Conservation (phyloP, 345 rosid species). For the Eutrema yunnanense region DNA sequence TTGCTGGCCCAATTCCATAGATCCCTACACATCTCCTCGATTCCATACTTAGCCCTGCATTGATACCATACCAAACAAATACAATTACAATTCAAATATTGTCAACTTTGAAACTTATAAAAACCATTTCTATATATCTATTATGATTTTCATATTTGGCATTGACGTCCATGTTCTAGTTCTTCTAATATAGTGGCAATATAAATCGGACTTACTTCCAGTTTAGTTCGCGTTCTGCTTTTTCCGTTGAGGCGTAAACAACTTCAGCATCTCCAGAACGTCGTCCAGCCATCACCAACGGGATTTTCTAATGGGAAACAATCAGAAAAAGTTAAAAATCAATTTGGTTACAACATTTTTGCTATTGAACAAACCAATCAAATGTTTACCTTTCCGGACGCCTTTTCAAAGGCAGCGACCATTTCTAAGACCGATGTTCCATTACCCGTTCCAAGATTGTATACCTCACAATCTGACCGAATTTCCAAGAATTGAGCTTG, state of each 20-base stretch:
- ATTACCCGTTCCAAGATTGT: constrained; percentile 94
- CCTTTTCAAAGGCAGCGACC: constrained; percentile 95
- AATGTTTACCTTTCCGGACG: constrained; percentile 73
- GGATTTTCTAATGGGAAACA: constrained; percentile 55
- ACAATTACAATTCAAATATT: no score
- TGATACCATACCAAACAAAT: constrained; percentile 13
- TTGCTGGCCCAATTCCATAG: constrained; percentile 98
- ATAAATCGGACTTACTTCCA: constrained; percentile 75
- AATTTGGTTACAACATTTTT: not conserved
- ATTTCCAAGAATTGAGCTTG: not conserved
- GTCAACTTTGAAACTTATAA: no score
- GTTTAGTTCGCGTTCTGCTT: constrained; percentile 70
- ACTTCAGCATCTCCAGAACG: constrained; percentile 87
- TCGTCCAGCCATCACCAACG: constrained; percentile 65
- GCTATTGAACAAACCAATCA: not conserved
- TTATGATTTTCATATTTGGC: no score
- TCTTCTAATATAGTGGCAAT: not conserved
- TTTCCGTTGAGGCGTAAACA: constrained; percentile 79
- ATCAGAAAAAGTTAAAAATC: not conserved
- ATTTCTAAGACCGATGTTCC: constrained; percentile 95
- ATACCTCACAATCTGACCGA: constrained; percentile 78
- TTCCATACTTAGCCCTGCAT: constrained; percentile 72
- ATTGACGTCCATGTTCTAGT: not conserved
- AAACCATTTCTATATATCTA: no score
- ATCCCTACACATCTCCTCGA: constrained; percentile 93